phyloP scores from a whole-genome alignment of 2,329 filamentous ascomycete species.

The Byssochlamys sp. region DNA sequence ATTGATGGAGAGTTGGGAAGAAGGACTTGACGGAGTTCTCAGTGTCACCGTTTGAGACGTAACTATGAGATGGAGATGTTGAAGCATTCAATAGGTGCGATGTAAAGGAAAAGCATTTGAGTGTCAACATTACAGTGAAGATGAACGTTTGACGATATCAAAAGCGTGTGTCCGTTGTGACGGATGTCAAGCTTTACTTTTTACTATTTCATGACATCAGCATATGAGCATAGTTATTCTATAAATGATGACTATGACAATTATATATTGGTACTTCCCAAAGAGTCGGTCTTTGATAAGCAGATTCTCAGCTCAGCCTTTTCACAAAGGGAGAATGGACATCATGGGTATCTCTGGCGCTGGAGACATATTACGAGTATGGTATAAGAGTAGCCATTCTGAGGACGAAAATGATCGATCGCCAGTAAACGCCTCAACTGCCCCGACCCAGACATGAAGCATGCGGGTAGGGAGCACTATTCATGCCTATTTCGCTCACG shows the following conservation, averaged over 20 bases:
- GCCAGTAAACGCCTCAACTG: too few relatives aligned
- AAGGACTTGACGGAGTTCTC: slow-evolving; percentile 33
- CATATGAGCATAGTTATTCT: background rate
- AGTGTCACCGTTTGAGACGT: slow-evolving; percentile 17
- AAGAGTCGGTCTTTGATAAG: too few relatives aligned
- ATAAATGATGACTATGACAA: background rate
- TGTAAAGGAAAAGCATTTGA: background rate
- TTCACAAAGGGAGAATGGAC: too few relatives aligned
- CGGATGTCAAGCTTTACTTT: background rate
- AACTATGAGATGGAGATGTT: background rate
- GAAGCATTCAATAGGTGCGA: background rate
- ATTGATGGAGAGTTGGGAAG: slow-evolving; percentile 41
- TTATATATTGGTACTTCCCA: too few relatives aligned
- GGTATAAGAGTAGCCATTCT: too few relatives aligned
- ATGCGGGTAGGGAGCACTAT: too few relatives aligned
- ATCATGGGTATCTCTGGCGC: too few relatives aligned
- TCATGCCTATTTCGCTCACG: too few relatives aligned
- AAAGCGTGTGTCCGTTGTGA: background rate
- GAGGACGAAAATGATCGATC: too few relatives aligned
- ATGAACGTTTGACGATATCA: background rate
- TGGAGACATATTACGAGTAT: too few relatives aligned
- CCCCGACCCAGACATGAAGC: too few relatives aligned
- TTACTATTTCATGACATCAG: background rate
- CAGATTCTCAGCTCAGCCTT: too few relatives aligned
- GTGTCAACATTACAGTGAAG: background rate